Percentiles rank a stretch among this genome's conserved stretches.
These are phyloP conservation scores for Luffa aegyptiaca DNA, from an alignment of 306 rosid species.

Conservation along the genomic window DNA sequence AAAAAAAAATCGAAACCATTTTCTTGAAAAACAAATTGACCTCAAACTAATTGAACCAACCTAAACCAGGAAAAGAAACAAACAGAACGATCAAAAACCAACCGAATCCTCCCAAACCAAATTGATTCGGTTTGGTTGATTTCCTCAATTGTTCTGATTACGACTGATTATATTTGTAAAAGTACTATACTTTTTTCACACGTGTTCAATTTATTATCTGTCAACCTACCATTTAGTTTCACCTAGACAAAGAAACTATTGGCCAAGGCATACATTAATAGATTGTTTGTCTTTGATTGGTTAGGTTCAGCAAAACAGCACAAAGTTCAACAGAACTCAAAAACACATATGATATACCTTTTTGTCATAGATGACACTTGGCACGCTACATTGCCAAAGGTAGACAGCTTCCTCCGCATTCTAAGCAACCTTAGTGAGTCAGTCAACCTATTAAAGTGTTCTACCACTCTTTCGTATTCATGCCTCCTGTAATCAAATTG, in stretches of 20 bases:
- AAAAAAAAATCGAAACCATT: no score
- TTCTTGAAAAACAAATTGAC: background rate
- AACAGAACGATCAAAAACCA: background rate
- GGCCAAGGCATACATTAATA: background rate
- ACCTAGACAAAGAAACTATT: background rate
- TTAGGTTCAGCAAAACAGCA: background rate
- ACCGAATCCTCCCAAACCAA: background rate
- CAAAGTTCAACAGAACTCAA: background rate
- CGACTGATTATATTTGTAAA: background rate
- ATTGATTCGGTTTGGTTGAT: background rate
- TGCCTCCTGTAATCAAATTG: constrained; percentile 24
- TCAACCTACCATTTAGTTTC: background rate
- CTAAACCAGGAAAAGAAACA: background rate
- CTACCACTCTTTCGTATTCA: constrained; percentile 22
- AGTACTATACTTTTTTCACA: background rate
- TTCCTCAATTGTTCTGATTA: background rate
- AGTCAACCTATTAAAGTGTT: constrained; percentile 32
- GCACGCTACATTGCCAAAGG: constrained; percentile 37
- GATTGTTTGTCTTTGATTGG: background rate
- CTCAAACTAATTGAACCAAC: background rate
- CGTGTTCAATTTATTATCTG: background rate
- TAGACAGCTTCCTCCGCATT: constrained; percentile 34
- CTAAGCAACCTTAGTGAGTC: constrained; percentile 46
- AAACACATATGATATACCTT: constrained; percentile 22
- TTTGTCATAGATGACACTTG: constrained; percentile 44